Percentiles rank a stretch among this genome's conserved stretches.
These are phyloP conservation scores for Millerago galiae DNA, from an alignment of 805 yeast species.

Conservation along the genomic window DNA sequence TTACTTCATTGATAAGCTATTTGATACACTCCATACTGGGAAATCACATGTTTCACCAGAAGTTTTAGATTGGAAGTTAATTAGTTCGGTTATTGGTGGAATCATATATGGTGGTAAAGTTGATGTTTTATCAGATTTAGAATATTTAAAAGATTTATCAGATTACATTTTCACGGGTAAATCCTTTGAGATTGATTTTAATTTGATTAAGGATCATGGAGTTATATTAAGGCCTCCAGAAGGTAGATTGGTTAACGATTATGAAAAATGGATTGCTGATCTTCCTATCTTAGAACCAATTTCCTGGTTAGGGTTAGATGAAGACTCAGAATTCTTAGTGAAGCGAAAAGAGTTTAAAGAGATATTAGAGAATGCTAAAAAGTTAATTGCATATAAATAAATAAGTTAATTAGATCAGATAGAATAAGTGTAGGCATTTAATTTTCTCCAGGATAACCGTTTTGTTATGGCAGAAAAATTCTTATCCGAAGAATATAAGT, in stretches of 20 bases:
- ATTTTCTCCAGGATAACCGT: not conserved
- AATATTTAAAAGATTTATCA: slow-evolving; percentile 31
- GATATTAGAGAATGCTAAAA: not conserved
- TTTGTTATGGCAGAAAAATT: not conserved
- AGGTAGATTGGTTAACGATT: slow-evolving; percentile 29
- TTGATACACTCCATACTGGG: slow-evolving; percentile 25
- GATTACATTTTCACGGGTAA: slow-evolving; percentile 30
- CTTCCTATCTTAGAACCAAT: slow-evolving; percentile 51
- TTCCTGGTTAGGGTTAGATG: slow-evolving; percentile 46
- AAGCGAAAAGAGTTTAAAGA: slow-evolving; percentile 10
- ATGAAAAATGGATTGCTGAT: slow-evolving; percentile 41
- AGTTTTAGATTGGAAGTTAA: slow-evolving; percentile 46
- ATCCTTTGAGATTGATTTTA: slow-evolving; percentile 38
- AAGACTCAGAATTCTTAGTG: slow-evolving; percentile 34
- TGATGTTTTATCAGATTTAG: slow-evolving; percentile 35
- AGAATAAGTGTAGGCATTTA: not conserved
- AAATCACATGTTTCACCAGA: slow-evolving; percentile 35
- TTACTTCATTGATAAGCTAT: slow-evolving; percentile 35
- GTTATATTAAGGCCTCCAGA: slow-evolving; percentile 38
- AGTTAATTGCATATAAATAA: not conserved
- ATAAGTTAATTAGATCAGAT: too few relatives aligned
- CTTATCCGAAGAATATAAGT: not conserved
- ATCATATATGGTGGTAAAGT: slow-evolving; percentile 64
- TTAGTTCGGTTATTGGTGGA: slow-evolving; percentile 43
- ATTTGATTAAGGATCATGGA: slow-evolving; percentile 28